Evolutionary conservation across 371 early-diverging fungal species (phyloP).

Genomic region (Mucor plumbeus): DNA sequence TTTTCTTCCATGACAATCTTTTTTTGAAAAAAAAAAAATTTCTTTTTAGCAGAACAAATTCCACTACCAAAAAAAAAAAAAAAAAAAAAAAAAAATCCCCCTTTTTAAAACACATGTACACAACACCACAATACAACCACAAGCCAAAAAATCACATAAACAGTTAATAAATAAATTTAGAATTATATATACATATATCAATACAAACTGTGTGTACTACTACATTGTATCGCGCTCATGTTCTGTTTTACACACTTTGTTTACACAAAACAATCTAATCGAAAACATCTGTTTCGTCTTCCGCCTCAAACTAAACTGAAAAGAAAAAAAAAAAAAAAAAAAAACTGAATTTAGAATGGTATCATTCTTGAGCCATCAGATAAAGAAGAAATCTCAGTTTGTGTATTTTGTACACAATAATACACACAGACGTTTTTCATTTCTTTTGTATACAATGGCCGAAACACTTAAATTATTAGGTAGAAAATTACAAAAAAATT

Average conservation of each 20-base stretch:
- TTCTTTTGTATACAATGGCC: neutral
- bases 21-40: constrained; percentile 4
- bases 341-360: neutral
- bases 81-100: constrained; percentile 1
- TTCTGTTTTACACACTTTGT: too few relatives aligned
- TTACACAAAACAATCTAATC: too few relatives aligned
- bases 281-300: neutral
- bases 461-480: neutral
- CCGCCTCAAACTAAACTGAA: neutral
- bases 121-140: neutral
- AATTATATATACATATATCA: neutral
- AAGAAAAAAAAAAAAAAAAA: too few relatives aligned
- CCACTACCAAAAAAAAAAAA: neutral
- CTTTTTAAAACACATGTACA: neutral
- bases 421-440: neutral
- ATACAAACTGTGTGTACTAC: neutral
- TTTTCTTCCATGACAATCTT: constrained; percentile 3
- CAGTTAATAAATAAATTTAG: constrained; percentile 1
- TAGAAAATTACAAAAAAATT: too few relatives aligned
- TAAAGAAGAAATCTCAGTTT: neutral
- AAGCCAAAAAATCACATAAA: neutral
- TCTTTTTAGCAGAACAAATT: neutral
- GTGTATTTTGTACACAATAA: neutral
- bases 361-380: neutral
- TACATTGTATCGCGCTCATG: too few relatives aligned